Conservation (phyloP, 495 filamentous ascomycete species). For the Arthonia radiata region DNA sequence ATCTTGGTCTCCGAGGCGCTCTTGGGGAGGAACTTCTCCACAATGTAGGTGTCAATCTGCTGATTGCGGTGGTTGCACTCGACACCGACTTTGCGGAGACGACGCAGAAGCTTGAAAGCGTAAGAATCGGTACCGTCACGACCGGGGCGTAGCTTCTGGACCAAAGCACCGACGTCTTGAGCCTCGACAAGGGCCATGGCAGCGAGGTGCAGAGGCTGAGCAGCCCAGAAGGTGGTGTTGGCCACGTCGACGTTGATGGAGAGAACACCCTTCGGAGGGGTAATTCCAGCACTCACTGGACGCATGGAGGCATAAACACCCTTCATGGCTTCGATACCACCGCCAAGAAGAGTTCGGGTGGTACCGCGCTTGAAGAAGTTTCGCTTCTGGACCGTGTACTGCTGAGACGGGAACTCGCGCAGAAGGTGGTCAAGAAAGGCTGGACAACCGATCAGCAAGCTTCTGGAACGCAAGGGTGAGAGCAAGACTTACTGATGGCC, state of each 20-base stretch:
- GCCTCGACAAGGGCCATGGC: constrained; percentile 4
- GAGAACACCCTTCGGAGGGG: constrained; percentile 4
- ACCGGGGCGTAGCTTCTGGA: neutral
- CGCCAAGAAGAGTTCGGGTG: constrained; percentile 19
- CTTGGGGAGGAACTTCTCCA: constrained; percentile 32
- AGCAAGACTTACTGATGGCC: constrained; percentile 37
- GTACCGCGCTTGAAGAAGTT: constrained; percentile 38
- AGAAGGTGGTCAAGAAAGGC: constrained; percentile 76
- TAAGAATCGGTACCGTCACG: too few relatives aligned
- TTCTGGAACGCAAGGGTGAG: neutral
- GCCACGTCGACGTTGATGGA: constrained; percentile 63
- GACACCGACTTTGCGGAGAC: constrained; percentile 41
- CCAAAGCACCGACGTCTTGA: constrained; percentile 2
- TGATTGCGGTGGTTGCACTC: constrained; percentile 27
- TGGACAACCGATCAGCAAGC: constrained; percentile 1
- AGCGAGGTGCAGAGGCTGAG: constrained; percentile 13
- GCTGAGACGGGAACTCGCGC: constrained; percentile 42
- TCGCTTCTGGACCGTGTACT: constrained; percentile 43
- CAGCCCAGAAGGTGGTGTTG: constrained; percentile 50
- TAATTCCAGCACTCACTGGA: constrained; percentile 25
- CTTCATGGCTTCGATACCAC: constrained; percentile 52
- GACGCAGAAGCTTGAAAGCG: too few relatives aligned
- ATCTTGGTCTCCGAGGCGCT: constrained; percentile 34
- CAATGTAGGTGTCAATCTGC: constrained; percentile 26
- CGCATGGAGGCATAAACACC: constrained; percentile 66